Percentiles rank a stretch among this genome's conserved stretches.
Conservation (phyloP, 352 stramenopile genomes). For the Phytophthora vignae region DNA sequence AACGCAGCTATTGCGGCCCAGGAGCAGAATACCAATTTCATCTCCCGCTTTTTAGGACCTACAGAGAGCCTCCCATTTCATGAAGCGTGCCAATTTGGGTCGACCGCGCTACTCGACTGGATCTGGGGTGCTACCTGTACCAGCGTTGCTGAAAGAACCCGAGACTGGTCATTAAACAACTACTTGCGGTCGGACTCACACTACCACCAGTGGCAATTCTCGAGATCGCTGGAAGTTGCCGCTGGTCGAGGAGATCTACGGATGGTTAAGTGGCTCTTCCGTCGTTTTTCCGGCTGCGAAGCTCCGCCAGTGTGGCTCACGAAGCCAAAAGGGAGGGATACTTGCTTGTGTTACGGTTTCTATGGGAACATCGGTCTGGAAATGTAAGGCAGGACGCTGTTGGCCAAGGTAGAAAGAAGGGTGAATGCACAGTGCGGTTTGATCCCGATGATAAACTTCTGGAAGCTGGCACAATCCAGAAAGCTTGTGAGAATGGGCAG, state of each 20-base stretch:
- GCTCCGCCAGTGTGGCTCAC: neutral
- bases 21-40: neutral
- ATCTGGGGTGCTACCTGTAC: slow-evolving; percentile 1
- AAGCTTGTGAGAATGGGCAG: neutral
- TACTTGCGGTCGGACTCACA: slow-evolving; percentile 3
- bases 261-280: slow-evolving; percentile 4
- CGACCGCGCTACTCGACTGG: slow-evolving; percentile 4
- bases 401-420: neutral
- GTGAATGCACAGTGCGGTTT: neutral
- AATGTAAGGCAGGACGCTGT: neutral
- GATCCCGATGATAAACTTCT: neutral
- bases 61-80: neutral
- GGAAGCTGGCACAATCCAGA: neutral
- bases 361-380: neutral
- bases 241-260: neutral
- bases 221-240: neutral
- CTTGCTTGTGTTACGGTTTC: neutral
- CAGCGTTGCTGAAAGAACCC: neutral
- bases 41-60: slow-evolving; percentile 10
- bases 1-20: neutral
- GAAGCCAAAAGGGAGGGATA: neutral
- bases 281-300: neutral
- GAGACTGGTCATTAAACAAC: slow-evolving; percentile 1
- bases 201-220: slow-evolving; percentile 5
- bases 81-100: slow-evolving; percentile 4